Conservation (phyloP, 495 filamentous ascomycete genomes). For the Aspergillus carlsbadensis region DNA sequence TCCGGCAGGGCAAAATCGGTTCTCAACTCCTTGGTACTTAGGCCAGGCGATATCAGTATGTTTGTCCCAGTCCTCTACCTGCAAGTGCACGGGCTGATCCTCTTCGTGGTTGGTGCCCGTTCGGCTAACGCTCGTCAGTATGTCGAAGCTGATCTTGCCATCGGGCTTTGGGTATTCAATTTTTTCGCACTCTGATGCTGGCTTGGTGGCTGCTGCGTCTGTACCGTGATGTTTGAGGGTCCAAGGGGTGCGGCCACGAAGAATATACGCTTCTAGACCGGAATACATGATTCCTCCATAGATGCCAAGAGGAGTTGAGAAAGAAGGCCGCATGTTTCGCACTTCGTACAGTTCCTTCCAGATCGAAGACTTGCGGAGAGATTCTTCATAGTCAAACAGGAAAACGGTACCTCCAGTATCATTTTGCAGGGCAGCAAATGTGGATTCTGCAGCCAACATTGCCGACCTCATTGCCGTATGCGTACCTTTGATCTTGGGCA, state of each 20-base stretch:
- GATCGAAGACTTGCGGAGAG: constrained; percentile 80
- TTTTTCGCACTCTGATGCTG: constrained; percentile 74
- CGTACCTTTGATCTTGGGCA: constrained; percentile 98
- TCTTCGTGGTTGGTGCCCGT: constrained; percentile 99
- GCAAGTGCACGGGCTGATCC: constrained; percentile 94
- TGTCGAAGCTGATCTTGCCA: constrained; percentile 90
- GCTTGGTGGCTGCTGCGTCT: constrained; percentile 67
- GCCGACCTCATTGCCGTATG: constrained; percentile 97
- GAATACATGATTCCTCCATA: constrained; percentile 92
- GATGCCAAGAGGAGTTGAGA: constrained; percentile 79
- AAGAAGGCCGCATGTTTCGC: constrained; percentile 95
- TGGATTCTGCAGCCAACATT: constrained; percentile 92
- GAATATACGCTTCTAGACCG: constrained; percentile 82
- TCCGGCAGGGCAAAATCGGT: constrained; percentile 97
- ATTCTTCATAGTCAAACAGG: constrained; percentile 91
- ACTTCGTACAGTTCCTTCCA: constrained; percentile 95
- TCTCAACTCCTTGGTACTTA: constrained; percentile 88
- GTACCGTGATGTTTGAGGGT: constrained; percentile 80
- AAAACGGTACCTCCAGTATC: constrained; percentile 71
- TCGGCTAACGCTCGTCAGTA: constrained; percentile 87
- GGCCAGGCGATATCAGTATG: constrained; percentile 83
- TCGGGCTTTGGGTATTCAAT: constrained; percentile 98
- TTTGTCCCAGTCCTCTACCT: constrained; percentile 90
- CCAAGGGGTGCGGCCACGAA: constrained; percentile 88
- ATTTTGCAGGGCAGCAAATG: constrained; percentile 68